Evolutionary conservation across 1,284 basidiomycete genomes (phyloP).

Genomic region (Cryptococcus hybrid): DNA sequence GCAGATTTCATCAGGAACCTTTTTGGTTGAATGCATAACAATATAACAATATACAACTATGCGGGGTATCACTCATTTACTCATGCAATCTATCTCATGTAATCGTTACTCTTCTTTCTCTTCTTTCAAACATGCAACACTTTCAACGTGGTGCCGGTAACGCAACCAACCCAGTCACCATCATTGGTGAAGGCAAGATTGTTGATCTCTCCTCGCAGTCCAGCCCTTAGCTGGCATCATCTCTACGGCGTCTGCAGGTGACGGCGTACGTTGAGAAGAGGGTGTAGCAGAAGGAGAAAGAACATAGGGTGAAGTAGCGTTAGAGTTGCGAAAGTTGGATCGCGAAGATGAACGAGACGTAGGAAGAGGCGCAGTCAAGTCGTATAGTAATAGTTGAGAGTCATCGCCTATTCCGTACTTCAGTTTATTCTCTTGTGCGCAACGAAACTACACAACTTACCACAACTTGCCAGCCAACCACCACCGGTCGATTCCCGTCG

Average conservation of each 20-base stretch:
- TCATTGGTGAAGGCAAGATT: slow-evolving; percentile 70
- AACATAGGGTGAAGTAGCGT: slow-evolving; percentile 36
- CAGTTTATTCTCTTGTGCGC: neutral
- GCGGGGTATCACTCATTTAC: neutral
- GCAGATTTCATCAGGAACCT: neutral
- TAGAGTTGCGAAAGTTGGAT: slow-evolving; percentile 7
- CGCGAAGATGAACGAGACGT: slow-evolving; percentile 13
- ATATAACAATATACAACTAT: neutral
- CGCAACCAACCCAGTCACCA: slow-evolving; percentile 89
- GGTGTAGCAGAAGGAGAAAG: slow-evolving; percentile 52
- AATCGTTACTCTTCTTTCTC: neutral
- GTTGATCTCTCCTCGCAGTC: slow-evolving; percentile 75
- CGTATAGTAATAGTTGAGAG: slow-evolving; percentile 86
- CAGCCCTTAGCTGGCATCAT: slow-evolving; percentile 79
- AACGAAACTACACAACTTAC: slow-evolving; percentile 52
- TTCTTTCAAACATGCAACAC: slow-evolving; percentile 65
- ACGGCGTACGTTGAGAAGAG: slow-evolving; percentile 60
- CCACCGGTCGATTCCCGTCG: slow-evolving; percentile 56
- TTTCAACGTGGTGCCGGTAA: slow-evolving; percentile 77
- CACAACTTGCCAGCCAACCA: slow-evolving; percentile 77
- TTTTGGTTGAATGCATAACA: neutral
- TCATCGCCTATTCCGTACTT: slow-evolving; percentile 67
- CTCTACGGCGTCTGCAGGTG: slow-evolving; percentile 47
- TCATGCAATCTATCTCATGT: neutral
- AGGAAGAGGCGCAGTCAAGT: slow-evolving; percentile 56